These are phyloP conservation scores for Cladophialophora carrionii DNA, from an alignment of 2,329 filamentous ascomycete genomes.

Conservation along the genomic window DNA sequence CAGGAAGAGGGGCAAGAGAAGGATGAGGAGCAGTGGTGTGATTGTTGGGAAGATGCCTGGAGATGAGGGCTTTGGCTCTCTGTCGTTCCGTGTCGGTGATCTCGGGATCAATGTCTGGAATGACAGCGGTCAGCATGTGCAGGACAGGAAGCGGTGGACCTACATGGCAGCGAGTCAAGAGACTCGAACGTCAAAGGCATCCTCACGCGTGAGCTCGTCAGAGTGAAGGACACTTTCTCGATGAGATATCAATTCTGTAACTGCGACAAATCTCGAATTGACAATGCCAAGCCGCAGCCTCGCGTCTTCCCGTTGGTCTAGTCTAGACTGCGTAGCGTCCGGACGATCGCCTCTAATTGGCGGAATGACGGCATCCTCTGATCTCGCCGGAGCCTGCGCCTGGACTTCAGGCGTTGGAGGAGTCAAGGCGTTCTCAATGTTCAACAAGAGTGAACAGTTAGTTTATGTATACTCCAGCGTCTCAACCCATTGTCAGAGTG, in stretches of 20 bases:
- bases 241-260: not conserved
- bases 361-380: constrained; percentile 13
- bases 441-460: not conserved
- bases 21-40: constrained; percentile 59
- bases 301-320: not conserved
- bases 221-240: not conserved
- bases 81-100: constrained; percentile 65
- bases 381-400: constrained; percentile 6
- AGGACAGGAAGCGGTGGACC: constrained; percentile 5
- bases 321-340: not conserved
- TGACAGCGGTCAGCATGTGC: constrained; percentile 28
- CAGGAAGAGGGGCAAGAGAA: constrained; percentile 58
- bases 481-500: not conserved
- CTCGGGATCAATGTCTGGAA: constrained; percentile 76
- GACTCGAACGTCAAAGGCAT: constrained; percentile 71
- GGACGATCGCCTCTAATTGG: constrained; percentile 1
- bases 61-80: constrained; percentile 70
- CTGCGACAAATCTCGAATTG: constrained; percentile 10
- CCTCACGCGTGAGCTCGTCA: constrained; percentile 35
- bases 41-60: constrained; percentile 62
- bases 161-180: constrained; percentile 58
- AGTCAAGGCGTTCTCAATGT: not conserved
- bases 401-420: not conserved
- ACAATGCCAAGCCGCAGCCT: constrained; percentile 12
- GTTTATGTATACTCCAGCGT: constrained; percentile 2